These are phyloP conservation scores for Cicer chorassanicum DNA, from an alignment of 306 rosid genomes.

Conservation along the genomic window DNA sequence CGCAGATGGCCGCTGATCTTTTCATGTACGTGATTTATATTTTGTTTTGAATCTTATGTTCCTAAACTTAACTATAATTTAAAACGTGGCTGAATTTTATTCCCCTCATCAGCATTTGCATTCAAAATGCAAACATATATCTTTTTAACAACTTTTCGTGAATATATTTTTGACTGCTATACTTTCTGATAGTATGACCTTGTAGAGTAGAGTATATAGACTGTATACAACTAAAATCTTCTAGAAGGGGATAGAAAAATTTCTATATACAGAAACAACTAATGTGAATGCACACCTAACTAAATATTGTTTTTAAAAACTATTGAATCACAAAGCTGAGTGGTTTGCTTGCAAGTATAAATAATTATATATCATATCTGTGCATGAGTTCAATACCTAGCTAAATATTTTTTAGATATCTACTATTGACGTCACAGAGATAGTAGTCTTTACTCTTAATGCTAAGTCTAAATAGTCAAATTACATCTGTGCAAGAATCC, in stretches of 20 bases:
- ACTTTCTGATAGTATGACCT: slow-evolving; percentile 32
- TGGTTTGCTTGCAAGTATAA: not conserved
- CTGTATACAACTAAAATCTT: slow-evolving; percentile 25
- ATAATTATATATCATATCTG: not conserved
- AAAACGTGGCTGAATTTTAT: slow-evolving; percentile 33
- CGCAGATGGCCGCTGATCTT: slow-evolving; percentile 81
- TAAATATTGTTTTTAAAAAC: not conserved
- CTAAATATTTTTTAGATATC: not conserved
- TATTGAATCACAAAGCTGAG: slow-evolving; percentile 3
- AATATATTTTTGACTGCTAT: slow-evolving; percentile 17
- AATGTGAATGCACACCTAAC: slow-evolving; percentile 5
- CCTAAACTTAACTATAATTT: not conserved
- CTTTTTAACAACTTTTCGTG: not conserved
- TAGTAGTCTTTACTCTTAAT: not conserved
- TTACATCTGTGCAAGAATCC: slow-evolving; percentile 14
- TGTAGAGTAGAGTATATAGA: slow-evolving; percentile 23
- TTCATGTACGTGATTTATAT: slow-evolving; percentile 69
- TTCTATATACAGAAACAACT: not conserved
- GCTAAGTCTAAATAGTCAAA: not conserved
- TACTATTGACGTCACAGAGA: slow-evolving; percentile 3
- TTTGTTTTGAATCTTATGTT: slow-evolving; percentile 28
- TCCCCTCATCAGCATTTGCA: slow-evolving; percentile 25
- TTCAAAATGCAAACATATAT: slow-evolving; percentile 1
- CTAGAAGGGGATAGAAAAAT: slow-evolving; percentile 4
- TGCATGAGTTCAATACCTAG: not conserved